phyloP scores from a whole-genome alignment of 352 stramenopile species.

The Globisporangium sylvaticum region DNA sequence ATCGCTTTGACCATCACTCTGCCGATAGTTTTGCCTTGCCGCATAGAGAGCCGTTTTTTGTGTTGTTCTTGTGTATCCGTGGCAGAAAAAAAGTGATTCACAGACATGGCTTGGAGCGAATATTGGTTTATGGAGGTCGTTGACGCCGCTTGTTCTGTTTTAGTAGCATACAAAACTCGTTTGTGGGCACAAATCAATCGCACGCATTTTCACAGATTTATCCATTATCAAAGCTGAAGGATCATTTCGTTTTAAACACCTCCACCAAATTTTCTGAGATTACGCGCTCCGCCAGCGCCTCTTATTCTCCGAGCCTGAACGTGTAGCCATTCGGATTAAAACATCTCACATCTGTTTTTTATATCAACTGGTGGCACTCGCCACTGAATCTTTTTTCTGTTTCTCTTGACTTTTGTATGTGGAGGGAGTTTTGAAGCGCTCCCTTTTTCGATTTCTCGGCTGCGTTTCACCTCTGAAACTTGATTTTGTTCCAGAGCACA shows the following conservation, averaged over 20 bases:
- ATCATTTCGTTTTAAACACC: not conserved
- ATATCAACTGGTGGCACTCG: not conserved
- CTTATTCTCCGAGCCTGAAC: not conserved
- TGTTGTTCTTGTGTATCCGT: not conserved
- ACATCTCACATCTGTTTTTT: not conserved
- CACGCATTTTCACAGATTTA: not conserved
- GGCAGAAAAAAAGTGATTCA: conserved; percentile 1
- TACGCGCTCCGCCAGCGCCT: not conserved
- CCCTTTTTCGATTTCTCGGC: not conserved
- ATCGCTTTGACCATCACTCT: not conserved
- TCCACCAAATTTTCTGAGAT: not conserved
- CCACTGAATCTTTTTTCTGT: not conserved
- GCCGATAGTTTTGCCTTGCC: not conserved
- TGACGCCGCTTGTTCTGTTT: not conserved
- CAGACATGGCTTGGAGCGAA: not conserved
- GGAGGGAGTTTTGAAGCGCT: not conserved
- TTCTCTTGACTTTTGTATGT: conserved; percentile 4
- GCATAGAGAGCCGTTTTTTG: conserved; percentile 8
- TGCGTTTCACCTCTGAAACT: not conserved
- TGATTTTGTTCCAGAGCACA: conserved; percentile 2
- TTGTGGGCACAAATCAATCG: not conserved
- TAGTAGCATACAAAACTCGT: not conserved
- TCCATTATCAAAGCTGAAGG: not conserved
- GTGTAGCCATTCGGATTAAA: not conserved
- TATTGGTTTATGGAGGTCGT: not conserved